phyloP scores from a whole-genome alignment of 768 basidiomycete genomes.

The Pisolithus albus region DNA sequence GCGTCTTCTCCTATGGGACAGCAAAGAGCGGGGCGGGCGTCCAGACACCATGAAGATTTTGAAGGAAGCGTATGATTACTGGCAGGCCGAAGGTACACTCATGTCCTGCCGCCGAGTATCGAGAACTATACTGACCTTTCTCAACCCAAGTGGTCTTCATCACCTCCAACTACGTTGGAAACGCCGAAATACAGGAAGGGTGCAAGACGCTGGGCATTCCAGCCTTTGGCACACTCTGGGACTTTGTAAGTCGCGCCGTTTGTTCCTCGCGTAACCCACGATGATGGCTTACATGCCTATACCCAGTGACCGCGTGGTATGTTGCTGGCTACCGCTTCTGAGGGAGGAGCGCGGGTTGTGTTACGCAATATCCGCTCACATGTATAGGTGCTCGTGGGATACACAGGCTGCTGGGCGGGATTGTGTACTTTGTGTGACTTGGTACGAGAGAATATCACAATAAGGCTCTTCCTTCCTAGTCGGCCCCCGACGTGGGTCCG shows the following conservation, averaged over 20 bases:
- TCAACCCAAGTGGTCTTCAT: conserved; percentile 58
- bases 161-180: conserved; percentile 77
- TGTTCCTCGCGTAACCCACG: neutral
- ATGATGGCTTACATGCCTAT: conserved; percentile 1
- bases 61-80: conserved; percentile 59
- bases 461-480: neutral
- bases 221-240: conserved; percentile 65
- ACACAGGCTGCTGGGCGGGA: neutral
- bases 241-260: conserved; percentile 39
- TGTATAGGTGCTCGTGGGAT: conserved; percentile 3
- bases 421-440: neutral
- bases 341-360: too few species aligned
- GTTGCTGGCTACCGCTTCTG: too few species aligned
- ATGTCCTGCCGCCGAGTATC: neutral
- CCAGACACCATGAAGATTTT: conserved; percentile 74
- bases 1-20: conserved; percentile 72
- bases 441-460: too few species aligned
- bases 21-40: conserved; percentile 63
- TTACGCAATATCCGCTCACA: conserved; percentile 1
- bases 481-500: too few species aligned
- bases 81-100: conserved; percentile 59
- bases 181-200: conserved; percentile 73
- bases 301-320: conserved; percentile 16
- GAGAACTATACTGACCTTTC: neutral
- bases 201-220: conserved; percentile 66